Percentiles rank a stretch among this genome's conserved stretches.
These are phyloP conservation scores for Phytophthora chlamydospora DNA, from an alignment of 352 stramenopile genomes.

Conservation along the genomic window DNA sequence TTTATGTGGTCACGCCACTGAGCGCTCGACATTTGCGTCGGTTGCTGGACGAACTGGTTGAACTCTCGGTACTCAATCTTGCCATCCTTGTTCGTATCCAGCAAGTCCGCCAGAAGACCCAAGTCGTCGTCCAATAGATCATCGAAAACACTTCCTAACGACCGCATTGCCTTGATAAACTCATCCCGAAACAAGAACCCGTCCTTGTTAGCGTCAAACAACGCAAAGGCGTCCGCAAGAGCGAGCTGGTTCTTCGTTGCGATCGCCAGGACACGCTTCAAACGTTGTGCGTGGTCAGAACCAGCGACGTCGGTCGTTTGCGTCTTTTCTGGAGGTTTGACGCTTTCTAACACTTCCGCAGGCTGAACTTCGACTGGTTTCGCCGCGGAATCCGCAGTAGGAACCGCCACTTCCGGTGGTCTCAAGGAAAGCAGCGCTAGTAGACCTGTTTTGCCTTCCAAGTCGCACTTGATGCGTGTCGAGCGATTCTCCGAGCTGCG, in stretches of 20 bases:
- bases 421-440: constrained; percentile 60
- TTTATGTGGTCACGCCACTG: constrained; percentile 59
- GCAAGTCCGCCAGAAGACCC: constrained; percentile 28
- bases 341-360: not conserved
- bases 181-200: constrained; percentile 51
- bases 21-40: constrained; percentile 11
- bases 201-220: constrained; percentile 55
- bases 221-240: constrained; percentile 43
- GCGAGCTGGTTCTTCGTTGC: constrained; percentile 39
- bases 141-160: constrained; percentile 50
- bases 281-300: constrained; percentile 30
- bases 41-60: constrained; percentile 39
- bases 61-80: constrained; percentile 57
- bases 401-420: constrained; percentile 10
- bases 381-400: not conserved
- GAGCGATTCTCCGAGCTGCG: constrained; percentile 16
- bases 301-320: not conserved
- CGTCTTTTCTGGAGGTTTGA: constrained; percentile 1
- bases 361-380: constrained; percentile 2
- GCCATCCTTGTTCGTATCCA: constrained; percentile 60
- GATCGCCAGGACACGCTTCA: constrained; percentile 46
- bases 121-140: constrained; percentile 53
- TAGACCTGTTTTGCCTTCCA: constrained; percentile 48
- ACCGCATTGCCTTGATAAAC: constrained; percentile 54
- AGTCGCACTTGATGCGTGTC: constrained; percentile 62